Evolutionary conservation across 2,329 filamentous ascomycete species (phyloP).

Genomic region (Calonectria ilicicola): DNA sequence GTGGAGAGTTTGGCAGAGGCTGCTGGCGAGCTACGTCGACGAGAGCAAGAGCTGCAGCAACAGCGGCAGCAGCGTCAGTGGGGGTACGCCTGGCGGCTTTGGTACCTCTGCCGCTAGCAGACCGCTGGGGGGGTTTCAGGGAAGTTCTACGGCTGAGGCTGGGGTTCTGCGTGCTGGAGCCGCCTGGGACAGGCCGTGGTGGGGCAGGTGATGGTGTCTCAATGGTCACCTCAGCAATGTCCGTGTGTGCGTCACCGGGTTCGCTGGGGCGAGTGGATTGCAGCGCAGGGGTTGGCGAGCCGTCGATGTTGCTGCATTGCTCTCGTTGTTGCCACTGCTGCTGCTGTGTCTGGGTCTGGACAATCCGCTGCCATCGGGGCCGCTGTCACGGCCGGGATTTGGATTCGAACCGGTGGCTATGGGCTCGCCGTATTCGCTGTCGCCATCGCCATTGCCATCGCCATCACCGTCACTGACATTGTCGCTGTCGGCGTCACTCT

Average conservation of each 20-base stretch:
- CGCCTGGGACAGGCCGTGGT: constrained; percentile 26
- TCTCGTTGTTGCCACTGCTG: constrained; percentile 8
- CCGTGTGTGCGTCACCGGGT: constrained; percentile 17
- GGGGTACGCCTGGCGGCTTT: constrained; percentile 2
- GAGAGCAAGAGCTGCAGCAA: constrained; percentile 43
- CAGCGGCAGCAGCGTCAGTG: constrained; percentile 15
- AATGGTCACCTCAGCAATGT: constrained; percentile 33
- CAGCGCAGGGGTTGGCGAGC: constrained; percentile 36
- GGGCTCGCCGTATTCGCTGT: constrained; percentile 18
- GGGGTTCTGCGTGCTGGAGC: constrained; percentile 1
- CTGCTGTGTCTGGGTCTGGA: constrained; percentile 40
- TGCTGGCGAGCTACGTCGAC: constrained; percentile 52
- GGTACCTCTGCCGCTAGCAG: constrained; percentile 3
- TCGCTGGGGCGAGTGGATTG: constrained; percentile 7
- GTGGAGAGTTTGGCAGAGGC: constrained; percentile 57
- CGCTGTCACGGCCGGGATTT: not conserved
- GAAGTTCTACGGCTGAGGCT: constrained; percentile 5
- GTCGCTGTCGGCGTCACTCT: constrained; percentile 11
- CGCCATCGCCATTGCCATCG: constrained; percentile 15
- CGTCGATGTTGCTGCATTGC: constrained; percentile 30
- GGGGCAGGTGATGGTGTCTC: constrained; percentile 50
- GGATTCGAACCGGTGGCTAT: constrained; percentile 20
- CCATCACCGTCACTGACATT: constrained; percentile 14
- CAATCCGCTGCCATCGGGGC: constrained; percentile 17
- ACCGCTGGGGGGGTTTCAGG: constrained; percentile 11